Evolutionary conservation across 2,329 filamentous ascomycete genomes (phyloP), one percentile per base, ranked within the genome.

Genomic region (Beauveria brongniartii): DNA sequence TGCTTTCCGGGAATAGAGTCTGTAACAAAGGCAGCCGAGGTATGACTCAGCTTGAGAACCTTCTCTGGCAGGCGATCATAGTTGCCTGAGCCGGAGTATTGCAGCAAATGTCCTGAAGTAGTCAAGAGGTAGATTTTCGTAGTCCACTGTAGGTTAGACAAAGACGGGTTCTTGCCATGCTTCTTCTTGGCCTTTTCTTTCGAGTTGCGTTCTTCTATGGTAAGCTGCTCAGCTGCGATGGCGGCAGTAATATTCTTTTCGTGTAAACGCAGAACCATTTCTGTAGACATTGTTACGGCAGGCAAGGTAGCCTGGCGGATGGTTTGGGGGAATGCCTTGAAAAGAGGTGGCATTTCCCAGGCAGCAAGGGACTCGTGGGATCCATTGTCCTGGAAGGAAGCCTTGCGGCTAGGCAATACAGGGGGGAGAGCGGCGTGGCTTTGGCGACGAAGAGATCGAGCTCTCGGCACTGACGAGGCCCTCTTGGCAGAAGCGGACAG

Each of bases 321-420:
- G 3, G 91, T 86, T 72, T 96, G 92, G 0, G 90, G 88, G 70
- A 92, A 96, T 14, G 90, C 91, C 71, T 96, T 89, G 71, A 92
- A 95, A 14, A 97, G 76, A 2, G 91, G 90, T 7, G 91, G 90
- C 18, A 87, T 82, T 61, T 84, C 82, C 86, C 86, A 90, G 14
- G 74, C 72, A 4, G 75, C 72, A 26, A 78, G 64, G 3, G 72
- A 69, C 30, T 72, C 73, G 60, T 71, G 69, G 4, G 63, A 53
- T 22, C 55, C 18, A 63, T 58, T 48, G 61, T 65, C 28, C 47
- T 63, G 26, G 54, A 61, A 9, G 7, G 55, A 34, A 34, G 37
- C 41, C 47, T 55, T 60, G 55, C 59, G 53, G 24, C 28, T 7
- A 10, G 44, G 55, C 43, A 51, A 26, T 18, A 5, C 16, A 26